Evolutionary conservation across 768 basidiomycete genomes (phyloP), one percentile per base, ranked within the genome.

Genomic region (Pilatotrama ljubarskyi): DNA sequence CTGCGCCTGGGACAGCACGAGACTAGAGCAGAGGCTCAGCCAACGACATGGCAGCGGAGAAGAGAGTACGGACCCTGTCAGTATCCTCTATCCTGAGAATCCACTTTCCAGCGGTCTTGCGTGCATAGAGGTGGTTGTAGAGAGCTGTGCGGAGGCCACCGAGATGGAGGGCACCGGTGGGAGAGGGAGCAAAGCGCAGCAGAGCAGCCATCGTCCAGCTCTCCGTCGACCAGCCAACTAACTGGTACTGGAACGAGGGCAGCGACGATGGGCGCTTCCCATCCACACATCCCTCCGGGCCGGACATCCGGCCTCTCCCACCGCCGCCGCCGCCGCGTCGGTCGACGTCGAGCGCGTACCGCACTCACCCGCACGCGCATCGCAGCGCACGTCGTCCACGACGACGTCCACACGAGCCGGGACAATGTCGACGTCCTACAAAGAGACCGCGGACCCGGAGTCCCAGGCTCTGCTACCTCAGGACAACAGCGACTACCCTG

Each of bases 71-170:
- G 64, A 95, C 96, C 63, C 87, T 77, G 72, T 99, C 97, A 0
- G 97, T 99, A 72, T 98, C 97, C 73, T 98, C 96, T 40, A 98
- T 86, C 51, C 97, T 79, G 66, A 98, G 75, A 37, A 98, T 83
- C 93, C 93, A 97, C 68, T 88, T 88, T 2, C 96, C 97, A 2
- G 84, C 86, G 14, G 84, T 77, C 71, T 91, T 93, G 66, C 81
- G 82, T 9, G 96, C 91, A 56, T 88, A 87, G 0, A 98, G 74
- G 68, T 97, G 84, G 68, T 98, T 98, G 74, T 94, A 96, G 2
- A 99, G 77, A 0, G 95, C 97, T 55, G 95, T 98, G 17, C 97
- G 78, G 14, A 99, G 83, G 0, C 97, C 97, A 0, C 97, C 97
- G 1, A 99, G 85, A 73, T 99, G 97, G 5, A 98, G 78, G 32